Base-by-base conservation (phyloP, 441 rosid species). In the Populus hybrid region DNA sequence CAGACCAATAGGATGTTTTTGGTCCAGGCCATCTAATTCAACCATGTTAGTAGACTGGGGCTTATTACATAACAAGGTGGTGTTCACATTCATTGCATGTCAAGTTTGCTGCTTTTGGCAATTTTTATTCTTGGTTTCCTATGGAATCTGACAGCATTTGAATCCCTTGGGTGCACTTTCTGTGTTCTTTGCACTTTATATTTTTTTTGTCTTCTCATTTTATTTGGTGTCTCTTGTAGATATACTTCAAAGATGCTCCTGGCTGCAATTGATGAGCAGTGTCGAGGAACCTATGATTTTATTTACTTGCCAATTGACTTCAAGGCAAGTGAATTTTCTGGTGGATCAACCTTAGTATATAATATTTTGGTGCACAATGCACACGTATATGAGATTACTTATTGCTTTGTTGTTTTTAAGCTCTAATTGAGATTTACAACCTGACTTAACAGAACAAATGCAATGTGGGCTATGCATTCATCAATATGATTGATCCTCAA, bases 381-480 rank as follows among this genome's bases (percentile, higher is more conserved):
- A n/a, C 21, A n/a, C 21, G 61, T 3, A 26, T 53, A 16, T 42
- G 10, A 59, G 63, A 61, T 75, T 28, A 14, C 67, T 38, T 75
- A 61, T 26, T 72, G 66, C 63, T 35, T 38, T 67, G 36, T 16
- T 61, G 23, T 30, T 71, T 34, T 70, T 70, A 71, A 18, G 38
- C 28, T 42, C 70, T 82, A 61, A 80, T 79, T 78, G 68, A 53
- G 63, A 8, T 69, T 78, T 21, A 72, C n/a, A 40, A 23, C 53
- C n/a, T 73, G 67, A 40, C 79, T 77, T 70, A 75, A 81, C 92
- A 92, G 94, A 92, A 92, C 78, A 90, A 92, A 80, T 92, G 97
- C 89, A 92, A 92, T 69, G 94, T 90, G 74, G 97, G 97, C 46
- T 92, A 92, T 80, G 94, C 97, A 72, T 92, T 91, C 87, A 88